Conservation (phyloP, 306 rosid genomes). For the Abrus precatorius region DNA sequence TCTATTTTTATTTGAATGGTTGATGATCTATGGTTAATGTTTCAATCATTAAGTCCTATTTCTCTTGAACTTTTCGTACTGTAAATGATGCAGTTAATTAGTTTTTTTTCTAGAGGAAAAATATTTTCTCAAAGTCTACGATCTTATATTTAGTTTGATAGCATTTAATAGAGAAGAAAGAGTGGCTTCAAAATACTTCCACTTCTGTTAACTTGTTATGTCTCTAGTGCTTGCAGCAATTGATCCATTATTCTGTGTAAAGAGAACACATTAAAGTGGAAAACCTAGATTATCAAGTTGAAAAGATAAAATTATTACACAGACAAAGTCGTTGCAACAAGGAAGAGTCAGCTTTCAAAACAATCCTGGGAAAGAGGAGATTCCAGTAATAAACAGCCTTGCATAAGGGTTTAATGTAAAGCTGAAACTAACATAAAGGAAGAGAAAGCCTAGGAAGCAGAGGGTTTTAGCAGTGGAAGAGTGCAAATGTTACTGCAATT, state of each 20-base stretch:
- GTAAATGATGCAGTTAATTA: neutral
- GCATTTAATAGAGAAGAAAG: conserved; percentile 34
- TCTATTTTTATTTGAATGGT: conserved; percentile 32
- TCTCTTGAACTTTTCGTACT: neutral
- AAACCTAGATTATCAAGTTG: conserved; percentile 16
- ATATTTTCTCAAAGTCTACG: conserved; percentile 18
- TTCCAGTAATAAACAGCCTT: neutral
- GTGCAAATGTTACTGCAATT: conserved; percentile 6
- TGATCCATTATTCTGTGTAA: conserved; percentile 6
- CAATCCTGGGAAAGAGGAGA: neutral
- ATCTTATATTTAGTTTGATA: neutral
- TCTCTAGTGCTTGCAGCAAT: neutral
- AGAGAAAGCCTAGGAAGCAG: neutral
- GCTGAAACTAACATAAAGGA: conserved; percentile 2
- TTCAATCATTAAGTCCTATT: conserved; percentile 1
- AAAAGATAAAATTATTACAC: conserved; percentile 9
- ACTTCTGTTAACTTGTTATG: neutral
- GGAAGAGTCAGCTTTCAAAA: conserved; percentile 22
- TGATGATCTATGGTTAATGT: conserved; percentile 25
- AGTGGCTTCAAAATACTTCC: conserved; percentile 18
- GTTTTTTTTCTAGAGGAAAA: conserved; percentile 7
- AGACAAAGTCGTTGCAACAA: neutral
- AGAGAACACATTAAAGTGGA: neutral
- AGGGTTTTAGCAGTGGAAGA: conserved; percentile 15
- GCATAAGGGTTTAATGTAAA: neutral